A percentile compares a stretch with the other conserved stretches of the same genome.
Conservation (phyloP, 805 yeast genomes). For the Spathaspora boniae region DNA sequence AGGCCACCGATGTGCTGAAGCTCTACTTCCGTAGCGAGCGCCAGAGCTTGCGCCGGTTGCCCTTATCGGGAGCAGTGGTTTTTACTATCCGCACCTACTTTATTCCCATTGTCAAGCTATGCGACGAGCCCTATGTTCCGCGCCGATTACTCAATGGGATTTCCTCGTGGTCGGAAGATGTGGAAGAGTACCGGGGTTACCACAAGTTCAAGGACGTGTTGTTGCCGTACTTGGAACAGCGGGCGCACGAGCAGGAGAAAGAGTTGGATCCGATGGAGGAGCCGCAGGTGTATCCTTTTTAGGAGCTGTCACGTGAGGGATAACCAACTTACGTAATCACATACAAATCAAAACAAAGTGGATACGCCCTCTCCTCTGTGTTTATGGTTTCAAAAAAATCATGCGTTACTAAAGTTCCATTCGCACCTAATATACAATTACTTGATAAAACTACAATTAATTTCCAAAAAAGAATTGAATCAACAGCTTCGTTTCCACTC, state of each 20-base stretch:
- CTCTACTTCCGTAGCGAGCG: constrained; percentile 62
- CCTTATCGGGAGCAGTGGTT: constrained; percentile 52
- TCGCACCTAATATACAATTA: neutral
- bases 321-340: no score
- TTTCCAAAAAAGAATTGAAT: neutral
- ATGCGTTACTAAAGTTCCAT: neutral
- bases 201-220: constrained; percentile 49
- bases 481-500: neutral
- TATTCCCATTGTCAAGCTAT: constrained; percentile 49
- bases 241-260: constrained; percentile 46
- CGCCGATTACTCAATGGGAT: constrained; percentile 57
- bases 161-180: constrained; percentile 57
- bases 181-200: constrained; percentile 58
- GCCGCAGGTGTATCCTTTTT: constrained; percentile 42
- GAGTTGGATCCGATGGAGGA: constrained; percentile 42
- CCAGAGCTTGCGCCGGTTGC: constrained; percentile 60
- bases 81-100: constrained; percentile 67
- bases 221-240: constrained; percentile 50
- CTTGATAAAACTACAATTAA: neutral
- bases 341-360: no score
- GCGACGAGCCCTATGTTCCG: constrained; percentile 60
- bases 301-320: no score
- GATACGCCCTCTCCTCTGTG: no score
- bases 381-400: no score
- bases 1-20: constrained; percentile 44